Evolutionary conservation across 2,329 filamentous ascomycete species (phyloP).

Genomic region (Decorospora gaudefroyi): DNA sequence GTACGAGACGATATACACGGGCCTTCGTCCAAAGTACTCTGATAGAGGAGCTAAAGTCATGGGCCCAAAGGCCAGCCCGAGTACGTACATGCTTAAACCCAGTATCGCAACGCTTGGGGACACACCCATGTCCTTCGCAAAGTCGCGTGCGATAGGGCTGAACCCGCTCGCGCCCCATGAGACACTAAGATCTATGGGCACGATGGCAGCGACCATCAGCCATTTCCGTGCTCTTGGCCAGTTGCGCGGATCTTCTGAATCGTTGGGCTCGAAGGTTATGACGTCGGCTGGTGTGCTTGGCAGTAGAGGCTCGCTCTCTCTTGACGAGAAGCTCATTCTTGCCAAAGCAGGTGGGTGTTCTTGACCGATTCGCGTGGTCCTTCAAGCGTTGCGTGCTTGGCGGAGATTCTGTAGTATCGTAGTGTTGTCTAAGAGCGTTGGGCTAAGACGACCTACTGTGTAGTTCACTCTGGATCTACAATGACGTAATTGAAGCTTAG

Average conservation of each 20-base stretch:
- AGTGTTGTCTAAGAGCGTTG: too few species aligned
- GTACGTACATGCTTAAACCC: slow-evolving; percentile 54
- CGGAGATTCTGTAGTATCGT: too few species aligned
- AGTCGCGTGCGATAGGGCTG: slow-evolving; percentile 51
- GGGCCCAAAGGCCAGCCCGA: slow-evolving; percentile 52
- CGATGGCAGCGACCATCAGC: slow-evolving; percentile 44
- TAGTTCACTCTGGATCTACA: too few species aligned
- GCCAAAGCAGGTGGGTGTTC: background rate
- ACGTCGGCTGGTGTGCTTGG: slow-evolving; percentile 9
- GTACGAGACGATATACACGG: slow-evolving; percentile 52
- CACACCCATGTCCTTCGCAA: slow-evolving; percentile 50
- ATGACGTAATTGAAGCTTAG: too few species aligned
- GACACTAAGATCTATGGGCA: slow-evolving; percentile 45
- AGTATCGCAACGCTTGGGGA: slow-evolving; percentile 51
- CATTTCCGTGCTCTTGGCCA: slow-evolving; percentile 43
- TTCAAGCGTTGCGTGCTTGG: too few species aligned
- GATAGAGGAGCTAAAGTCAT: slow-evolving; percentile 45
- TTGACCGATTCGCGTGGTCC: too few species aligned
- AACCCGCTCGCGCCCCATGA: slow-evolving; percentile 56
- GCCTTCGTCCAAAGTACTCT: slow-evolving; percentile 51
- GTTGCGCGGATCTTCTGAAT: slow-evolving; percentile 44
- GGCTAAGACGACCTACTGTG: too few species aligned
- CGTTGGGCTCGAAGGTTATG: slow-evolving; percentile 23
- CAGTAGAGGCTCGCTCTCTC: slow-evolving; percentile 19
- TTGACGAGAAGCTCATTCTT: slow-evolving; percentile 2